Evolutionary conservation across 257 asterid genomes (phyloP), one percentile per base, ranked within the genome.

Genomic region (Dorcoceras hygrometricum): DNA sequence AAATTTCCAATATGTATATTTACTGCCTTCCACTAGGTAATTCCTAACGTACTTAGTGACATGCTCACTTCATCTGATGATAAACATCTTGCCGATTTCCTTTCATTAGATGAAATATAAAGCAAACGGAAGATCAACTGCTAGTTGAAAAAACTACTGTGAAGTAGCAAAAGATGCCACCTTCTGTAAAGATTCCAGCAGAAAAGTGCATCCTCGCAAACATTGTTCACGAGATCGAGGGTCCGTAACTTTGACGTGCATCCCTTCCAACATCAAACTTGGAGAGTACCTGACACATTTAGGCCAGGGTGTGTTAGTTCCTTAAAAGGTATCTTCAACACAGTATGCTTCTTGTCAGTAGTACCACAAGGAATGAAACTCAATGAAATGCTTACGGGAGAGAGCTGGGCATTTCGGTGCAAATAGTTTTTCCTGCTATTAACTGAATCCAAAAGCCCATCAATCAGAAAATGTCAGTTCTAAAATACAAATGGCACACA

Each of bases 181-280:
- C 92, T 85, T 81, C 65, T 77, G 68, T 58, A 51, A 50, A 53
- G 89, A 78, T 67, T 86, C 95, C 83, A 90, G 70, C 77, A 90
- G 70, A 79, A 90, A 87, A 19, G 88, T 75, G 70, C 86, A 84
- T 69, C 86, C 88, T 80, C 71, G 77, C 86, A 94, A 76, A 79
- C 97, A 94, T 68, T 74, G 77, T 67, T 84, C 91, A 63, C 95
- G 90, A 77, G 92, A 81, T 71, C 71, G 83, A n/a, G 96, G 92
- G 63, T 83, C 95, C 5, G 83, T 72, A 43, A 82, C 90, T 78
- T 79, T 84, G 76, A 85, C 64, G 22, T 92, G 70, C 34, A 68
- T 70, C 66, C 91, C 92, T 80, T 87, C 95, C 57, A 86, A 51
- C 29, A 60, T 67, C 70, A 94, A 75, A 62, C 76, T 85, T 58